Base-by-base conservation (phyloP, 257 asterid genomes). In the Oldenlandia corymbosa region DNA sequence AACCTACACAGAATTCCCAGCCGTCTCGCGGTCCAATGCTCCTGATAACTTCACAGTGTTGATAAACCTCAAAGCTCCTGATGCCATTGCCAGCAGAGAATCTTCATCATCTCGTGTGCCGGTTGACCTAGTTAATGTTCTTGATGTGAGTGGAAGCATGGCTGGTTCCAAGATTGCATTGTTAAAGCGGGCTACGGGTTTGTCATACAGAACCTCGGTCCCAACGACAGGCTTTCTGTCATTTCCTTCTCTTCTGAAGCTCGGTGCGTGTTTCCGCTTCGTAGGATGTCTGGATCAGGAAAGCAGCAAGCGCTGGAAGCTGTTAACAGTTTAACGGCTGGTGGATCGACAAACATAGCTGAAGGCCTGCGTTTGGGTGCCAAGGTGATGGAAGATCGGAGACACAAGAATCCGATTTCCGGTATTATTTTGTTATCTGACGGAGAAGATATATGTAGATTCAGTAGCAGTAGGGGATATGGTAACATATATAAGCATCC, bases 81-180 rank as follows among this genome's bases (percentile, higher is more conserved):
- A 57, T 76, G 79, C 80, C 1, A 74, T 75, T 77, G 87, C 69
- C 2, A n/a, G 52, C 58, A 57, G 62, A 51, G 75, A 49, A 63
- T 66, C 86, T 37, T 89, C 72, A 27, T 63, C 80, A 0, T 79
- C 91, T 41, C 99, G 97, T 45, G 94, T 95, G 3, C 92, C 97
- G 1, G 95, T 93, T 61, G 99, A 93, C 78, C 92, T 93, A 17
- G 97, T 87, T 43, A 93, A 97, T 0, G 96, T 93, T 80, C 96
- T 93, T 58, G 99, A 93, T 69, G 89, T 84, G 34, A 93, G 99
- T 39, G 99, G 99, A 56, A 93, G 97, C 82, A 93, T 93, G 99
- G 97, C 97, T 1, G 99, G 99, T 24, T 87, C 97, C 1, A 93
- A 93, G 84, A 95, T 93, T 5, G 97, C 97, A 0, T 51, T 93